These are phyloP conservation scores for Austroboletus niveus DNA, from an alignment of 1,284 basidiomycete genomes.

Conservation along the genomic window DNA sequence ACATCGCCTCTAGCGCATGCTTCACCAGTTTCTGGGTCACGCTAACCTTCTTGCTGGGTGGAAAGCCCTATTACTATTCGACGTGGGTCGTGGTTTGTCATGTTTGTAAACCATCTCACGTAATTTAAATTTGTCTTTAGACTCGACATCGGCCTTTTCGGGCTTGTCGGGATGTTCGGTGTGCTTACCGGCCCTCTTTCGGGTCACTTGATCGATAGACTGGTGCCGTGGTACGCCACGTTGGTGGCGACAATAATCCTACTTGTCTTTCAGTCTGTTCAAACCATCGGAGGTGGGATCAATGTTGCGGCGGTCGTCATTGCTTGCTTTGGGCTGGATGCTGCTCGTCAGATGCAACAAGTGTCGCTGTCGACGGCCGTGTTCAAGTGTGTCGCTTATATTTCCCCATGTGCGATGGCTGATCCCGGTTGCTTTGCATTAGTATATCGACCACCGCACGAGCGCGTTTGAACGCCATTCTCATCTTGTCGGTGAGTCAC, in stretches of 20 bases:
- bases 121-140: conserved; percentile 32
- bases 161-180: conserved; percentile 67
- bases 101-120: not conserved
- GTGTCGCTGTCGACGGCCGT: conserved; percentile 38
- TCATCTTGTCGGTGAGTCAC: conserved; percentile 51
- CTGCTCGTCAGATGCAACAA: conserved; percentile 45
- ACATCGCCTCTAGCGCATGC: conserved; percentile 53
- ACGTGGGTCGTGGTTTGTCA: conserved; percentile 43
- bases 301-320: conserved; percentile 57
- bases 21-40: conserved; percentile 71
- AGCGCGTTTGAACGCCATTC: conserved; percentile 61
- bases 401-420: not conserved
- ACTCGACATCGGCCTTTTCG: conserved; percentile 69
- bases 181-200: conserved; percentile 60
- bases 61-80: conserved; percentile 61
- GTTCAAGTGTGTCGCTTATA: conserved; percentile 27
- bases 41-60: conserved; percentile 68
- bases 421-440: not conserved
- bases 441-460: conserved; percentile 53
- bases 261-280: conserved; percentile 48
- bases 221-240: conserved; percentile 67
- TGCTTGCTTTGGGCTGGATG: conserved; percentile 44
- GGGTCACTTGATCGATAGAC: conserved; percentile 58
- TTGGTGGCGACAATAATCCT: conserved; percentile 46
- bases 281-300: conserved; percentile 56